These are phyloP conservation scores for Solanum medicagineum DNA, from an alignment of 257 asterid species.

Conservation along the genomic window DNA sequence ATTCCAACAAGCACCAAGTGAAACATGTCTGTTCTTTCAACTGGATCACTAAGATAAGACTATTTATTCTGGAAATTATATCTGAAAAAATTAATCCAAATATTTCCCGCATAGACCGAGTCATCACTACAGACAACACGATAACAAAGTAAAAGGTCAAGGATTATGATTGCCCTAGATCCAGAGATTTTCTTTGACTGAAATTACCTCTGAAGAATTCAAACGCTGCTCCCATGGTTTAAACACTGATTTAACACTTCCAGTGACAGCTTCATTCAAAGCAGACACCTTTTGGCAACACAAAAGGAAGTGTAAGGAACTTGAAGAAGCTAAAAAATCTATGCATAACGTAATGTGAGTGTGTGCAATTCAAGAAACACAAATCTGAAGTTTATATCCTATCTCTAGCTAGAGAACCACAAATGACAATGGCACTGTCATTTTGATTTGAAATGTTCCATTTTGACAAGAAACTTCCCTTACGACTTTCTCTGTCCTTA, in stretches of 20 bases:
- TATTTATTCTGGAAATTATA: neutral
- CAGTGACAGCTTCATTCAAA: constrained; percentile 75
- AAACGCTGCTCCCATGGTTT: constrained; percentile 94
- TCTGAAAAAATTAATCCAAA: neutral
- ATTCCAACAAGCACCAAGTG: neutral
- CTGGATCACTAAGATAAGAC: neutral
- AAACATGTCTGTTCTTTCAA: neutral
- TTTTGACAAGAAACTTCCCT: neutral
- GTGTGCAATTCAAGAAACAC: neutral
- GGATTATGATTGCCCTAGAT: neutral
- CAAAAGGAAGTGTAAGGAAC: neutral
- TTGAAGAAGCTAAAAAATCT: neutral
- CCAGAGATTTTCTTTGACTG: neutral
- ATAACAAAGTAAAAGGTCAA: neutral
- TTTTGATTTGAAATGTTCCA: neutral
- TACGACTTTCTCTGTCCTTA: neutral
- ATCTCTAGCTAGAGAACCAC: neutral
- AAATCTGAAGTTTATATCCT: neutral
- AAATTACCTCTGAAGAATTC: constrained; percentile 59
- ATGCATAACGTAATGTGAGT: neutral
- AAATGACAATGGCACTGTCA: neutral
- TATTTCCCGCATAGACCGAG: neutral
- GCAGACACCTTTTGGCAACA: constrained; percentile 61
- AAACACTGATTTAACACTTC: constrained; percentile 83
- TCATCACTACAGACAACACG: neutral